phyloP scores from a whole-genome alignment of 352 stramenopile species.

The Pythium aquatile region DNA sequence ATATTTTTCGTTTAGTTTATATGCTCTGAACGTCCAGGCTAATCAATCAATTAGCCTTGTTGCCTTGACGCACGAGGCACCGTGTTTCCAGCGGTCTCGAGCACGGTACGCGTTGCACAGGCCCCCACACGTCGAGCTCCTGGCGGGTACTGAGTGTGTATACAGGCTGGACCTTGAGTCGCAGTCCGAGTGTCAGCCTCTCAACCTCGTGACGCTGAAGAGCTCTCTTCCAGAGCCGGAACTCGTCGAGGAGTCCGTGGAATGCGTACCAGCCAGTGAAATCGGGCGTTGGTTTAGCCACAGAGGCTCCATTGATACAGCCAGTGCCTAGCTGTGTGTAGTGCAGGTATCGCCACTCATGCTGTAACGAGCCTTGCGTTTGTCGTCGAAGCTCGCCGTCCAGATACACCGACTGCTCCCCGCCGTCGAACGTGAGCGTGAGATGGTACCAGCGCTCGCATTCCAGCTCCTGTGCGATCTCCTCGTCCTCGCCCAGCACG shows the following conservation, averaged over 20 bases:
- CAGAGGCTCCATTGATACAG: slow-evolving; percentile 50
- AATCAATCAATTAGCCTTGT: background rate
- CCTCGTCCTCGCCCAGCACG: slow-evolving; percentile 15
- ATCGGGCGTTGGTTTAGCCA: slow-evolving; percentile 40
- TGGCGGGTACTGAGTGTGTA: slow-evolving; percentile 4
- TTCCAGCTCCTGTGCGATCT: slow-evolving; percentile 12
- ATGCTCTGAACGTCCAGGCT: background rate
- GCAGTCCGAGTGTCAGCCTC: background rate
- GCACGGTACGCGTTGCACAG: slow-evolving; percentile 17
- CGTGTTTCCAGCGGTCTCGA: slow-evolving; percentile 15
- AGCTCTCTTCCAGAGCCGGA: slow-evolving; percentile 24
- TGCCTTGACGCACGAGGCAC: slow-evolving; percentile 3
- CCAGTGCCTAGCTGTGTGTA: slow-evolving; percentile 59
- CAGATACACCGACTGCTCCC: slow-evolving; percentile 22
- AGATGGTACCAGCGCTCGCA: slow-evolving; percentile 18
- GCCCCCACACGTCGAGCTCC: slow-evolving; percentile 4
- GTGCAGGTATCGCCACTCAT: slow-evolving; percentile 42
- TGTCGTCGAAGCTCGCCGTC: slow-evolving; percentile 3
- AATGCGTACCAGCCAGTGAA: slow-evolving; percentile 74
- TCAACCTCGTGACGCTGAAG: slow-evolving; percentile 12
- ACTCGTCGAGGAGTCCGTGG: slow-evolving; percentile 46
- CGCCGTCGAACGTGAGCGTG: slow-evolving; percentile 19
- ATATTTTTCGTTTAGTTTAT: slow-evolving; percentile 1
- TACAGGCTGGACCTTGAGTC: slow-evolving; percentile 16
- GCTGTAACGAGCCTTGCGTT: slow-evolving; percentile 15